phyloP scores from a whole-genome alignment of 306 rosid species.

The Sechiopsis laciniata region DNA sequence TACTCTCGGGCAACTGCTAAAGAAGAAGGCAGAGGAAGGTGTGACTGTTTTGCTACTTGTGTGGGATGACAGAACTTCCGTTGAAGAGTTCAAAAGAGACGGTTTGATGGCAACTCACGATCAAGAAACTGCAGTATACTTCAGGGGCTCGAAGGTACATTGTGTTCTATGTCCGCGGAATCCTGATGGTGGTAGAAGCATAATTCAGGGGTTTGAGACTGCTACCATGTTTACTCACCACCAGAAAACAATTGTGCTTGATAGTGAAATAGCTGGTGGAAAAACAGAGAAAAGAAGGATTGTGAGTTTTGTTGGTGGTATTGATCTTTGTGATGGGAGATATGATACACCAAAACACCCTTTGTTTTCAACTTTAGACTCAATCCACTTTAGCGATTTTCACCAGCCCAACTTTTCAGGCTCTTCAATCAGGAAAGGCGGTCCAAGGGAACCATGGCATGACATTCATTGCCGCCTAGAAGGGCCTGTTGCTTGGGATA shows the following conservation, averaged over 20 bases:
- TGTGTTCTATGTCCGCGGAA: slow-evolving; percentile 62
- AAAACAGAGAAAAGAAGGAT: slow-evolving; percentile 36
- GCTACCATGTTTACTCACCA: slow-evolving; percentile 83
- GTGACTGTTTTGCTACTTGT: slow-evolving; percentile 69
- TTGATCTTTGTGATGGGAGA: slow-evolving; percentile 87
- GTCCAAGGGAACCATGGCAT: slow-evolving; percentile 98
- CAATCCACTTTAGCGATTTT: slow-evolving; percentile 52
- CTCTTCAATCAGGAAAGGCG: slow-evolving; percentile 66
- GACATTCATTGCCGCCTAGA: slow-evolving; percentile 77
- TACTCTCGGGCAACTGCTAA: slow-evolving; percentile 64
- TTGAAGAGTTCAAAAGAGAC: slow-evolving; percentile 42
- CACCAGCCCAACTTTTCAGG: slow-evolving; percentile 75
- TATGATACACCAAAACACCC: slow-evolving; percentile 66
- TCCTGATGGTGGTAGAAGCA: slow-evolving; percentile 57
- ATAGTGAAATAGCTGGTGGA: slow-evolving; percentile 28
- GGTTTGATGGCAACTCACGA: slow-evolving; percentile 85
- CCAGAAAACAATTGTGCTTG: slow-evolving; percentile 63
- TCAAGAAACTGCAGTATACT: slow-evolving; percentile 53
- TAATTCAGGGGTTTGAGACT: slow-evolving; percentile 47
- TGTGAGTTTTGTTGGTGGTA: slow-evolving; percentile 66
- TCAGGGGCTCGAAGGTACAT: slow-evolving; percentile 50
- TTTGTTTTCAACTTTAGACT: slow-evolving; percentile 45
- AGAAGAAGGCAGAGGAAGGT: slow-evolving; percentile 65
- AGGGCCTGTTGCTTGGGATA: slow-evolving; percentile 82
- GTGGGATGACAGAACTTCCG: slow-evolving; percentile 79